Conservation (phyloP, 176 grass and related monocot species). For the Triticum aestivum region DNA sequence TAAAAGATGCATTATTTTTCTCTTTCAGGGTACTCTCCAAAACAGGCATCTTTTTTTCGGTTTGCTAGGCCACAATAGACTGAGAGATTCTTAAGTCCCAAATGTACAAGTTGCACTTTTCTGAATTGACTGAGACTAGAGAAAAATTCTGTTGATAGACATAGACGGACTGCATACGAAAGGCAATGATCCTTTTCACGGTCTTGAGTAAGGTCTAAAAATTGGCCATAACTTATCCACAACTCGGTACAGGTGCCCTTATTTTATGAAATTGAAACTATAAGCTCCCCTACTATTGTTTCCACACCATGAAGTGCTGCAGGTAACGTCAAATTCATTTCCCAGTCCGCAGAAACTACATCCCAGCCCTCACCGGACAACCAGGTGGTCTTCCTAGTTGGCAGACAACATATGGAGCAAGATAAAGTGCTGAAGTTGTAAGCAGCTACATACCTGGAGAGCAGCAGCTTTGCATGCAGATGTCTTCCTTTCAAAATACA, state of each 20-base stretch:
- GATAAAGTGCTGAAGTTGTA: neutral
- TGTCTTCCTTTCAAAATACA: conserved; percentile 78
- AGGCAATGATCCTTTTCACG: too few relatives aligned
- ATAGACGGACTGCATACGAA: too few relatives aligned
- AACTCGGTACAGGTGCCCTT: neutral
- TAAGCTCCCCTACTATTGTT: too few relatives aligned
- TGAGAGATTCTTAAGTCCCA: neutral
- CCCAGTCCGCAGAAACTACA: neutral
- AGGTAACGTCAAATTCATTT: neutral
- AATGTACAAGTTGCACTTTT: neutral
- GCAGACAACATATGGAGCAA: conserved; percentile 18
- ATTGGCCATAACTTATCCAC: neutral
- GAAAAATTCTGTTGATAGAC: neutral
- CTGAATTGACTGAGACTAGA: neutral
- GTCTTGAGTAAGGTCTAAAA: neutral
- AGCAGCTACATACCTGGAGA: conserved; percentile 64
- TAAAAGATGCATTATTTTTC: neutral
- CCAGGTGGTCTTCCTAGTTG: neutral
- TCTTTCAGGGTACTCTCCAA: neutral
- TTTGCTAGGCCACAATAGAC: neutral
- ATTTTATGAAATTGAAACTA: too few relatives aligned
- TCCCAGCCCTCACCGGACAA: neutral
- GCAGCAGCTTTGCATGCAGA: conserved; percentile 69
- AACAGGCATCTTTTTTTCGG: neutral
- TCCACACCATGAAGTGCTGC: too few relatives aligned